A percentile compares a stretch with the other conserved stretches of the same genome.
These are phyloP conservation scores for Perkinsus olseni DNA, from an alignment of 169 alveolate species.

Conservation along the genomic window DNA sequence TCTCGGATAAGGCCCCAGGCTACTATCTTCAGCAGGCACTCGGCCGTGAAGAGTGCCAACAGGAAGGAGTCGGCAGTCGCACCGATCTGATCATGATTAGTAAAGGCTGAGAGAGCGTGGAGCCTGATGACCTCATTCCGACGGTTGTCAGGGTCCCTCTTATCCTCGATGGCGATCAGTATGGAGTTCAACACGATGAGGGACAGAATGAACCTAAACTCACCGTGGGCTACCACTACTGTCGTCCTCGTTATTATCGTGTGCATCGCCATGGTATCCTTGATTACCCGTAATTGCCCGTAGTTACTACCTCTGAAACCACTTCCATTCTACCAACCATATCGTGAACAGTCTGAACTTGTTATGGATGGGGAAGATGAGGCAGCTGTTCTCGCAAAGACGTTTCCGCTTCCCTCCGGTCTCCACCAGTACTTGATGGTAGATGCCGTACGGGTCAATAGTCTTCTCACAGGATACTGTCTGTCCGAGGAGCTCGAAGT, in stretches of 20 bases:
- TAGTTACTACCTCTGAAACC: not conserved
- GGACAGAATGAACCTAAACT: not conserved
- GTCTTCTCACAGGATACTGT: not conserved
- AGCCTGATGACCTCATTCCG: not conserved
- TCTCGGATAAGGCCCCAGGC: slow-evolving; percentile 34
- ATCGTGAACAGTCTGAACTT: not conserved
- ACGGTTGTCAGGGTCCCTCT: not conserved
- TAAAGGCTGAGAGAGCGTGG: not conserved
- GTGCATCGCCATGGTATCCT: too few relatives aligned
- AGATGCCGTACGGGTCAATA: not conserved
- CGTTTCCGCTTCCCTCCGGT: not conserved
- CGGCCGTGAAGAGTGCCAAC: not conserved
- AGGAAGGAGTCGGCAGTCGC: not conserved
- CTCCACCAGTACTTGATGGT: not conserved
- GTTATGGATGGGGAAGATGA: not conserved
- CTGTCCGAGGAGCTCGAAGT: not conserved
- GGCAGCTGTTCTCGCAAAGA: not conserved
- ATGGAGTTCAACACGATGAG: slow-evolving; percentile 5
- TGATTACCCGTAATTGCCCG: too few relatives aligned
- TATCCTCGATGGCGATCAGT: not conserved
- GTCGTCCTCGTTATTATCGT: too few relatives aligned
- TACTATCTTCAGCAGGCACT: slow-evolving; percentile 8
- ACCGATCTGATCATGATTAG: not conserved
- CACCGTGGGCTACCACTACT: not conserved
- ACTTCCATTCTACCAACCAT: not conserved